Evolutionary conservation across 345 rosid species (phyloP).

Genomic region (Mallotus nudiflorus): DNA sequence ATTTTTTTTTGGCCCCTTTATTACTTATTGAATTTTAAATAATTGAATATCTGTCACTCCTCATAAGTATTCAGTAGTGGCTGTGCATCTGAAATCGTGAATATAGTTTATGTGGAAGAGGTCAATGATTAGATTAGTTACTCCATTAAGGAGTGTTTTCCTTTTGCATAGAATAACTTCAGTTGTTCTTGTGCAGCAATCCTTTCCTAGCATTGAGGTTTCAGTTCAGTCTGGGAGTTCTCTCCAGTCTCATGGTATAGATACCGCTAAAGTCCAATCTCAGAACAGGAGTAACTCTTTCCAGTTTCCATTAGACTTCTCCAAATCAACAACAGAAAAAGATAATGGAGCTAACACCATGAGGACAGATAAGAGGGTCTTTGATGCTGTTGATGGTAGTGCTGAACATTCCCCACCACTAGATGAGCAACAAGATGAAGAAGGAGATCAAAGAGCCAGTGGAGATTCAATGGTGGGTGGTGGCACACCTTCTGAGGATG

Average conservation of each 20-base stretch:
- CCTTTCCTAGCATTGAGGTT: conserved; percentile 46
- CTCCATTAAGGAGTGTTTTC: conserved; percentile 7
- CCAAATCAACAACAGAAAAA: conserved; percentile 39
- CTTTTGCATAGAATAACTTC: conserved; percentile 25
- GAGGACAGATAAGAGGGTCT: conserved; percentile 37
- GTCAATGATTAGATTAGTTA: neutral
- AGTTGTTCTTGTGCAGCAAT: conserved; percentile 41
- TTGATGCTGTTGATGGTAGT: conserved; percentile 40
- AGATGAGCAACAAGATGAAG: conserved; percentile 67
- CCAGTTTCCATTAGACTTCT: conserved; percentile 42
- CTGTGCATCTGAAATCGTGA: neutral
- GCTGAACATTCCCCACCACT: conserved; percentile 56
- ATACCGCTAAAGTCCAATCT: conserved; percentile 38
- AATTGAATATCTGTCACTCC: conserved; percentile 2
- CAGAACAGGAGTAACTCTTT: conserved; percentile 37
- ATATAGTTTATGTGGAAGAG: neutral
- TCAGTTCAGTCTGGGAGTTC: conserved; percentile 55
- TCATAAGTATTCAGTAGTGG: neutral
- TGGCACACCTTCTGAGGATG: conserved; percentile 71
- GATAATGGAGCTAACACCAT: conserved; percentile 35
- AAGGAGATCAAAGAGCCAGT: conserved; percentile 63
- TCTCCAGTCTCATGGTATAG: conserved; percentile 38
- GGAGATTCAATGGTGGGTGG: conserved; percentile 27
- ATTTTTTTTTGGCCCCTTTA: neutral
- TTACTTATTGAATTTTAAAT: neutral